phyloP scores from a whole-genome alignment of 306 rosid genomes.

The Vicia sativa region DNA sequence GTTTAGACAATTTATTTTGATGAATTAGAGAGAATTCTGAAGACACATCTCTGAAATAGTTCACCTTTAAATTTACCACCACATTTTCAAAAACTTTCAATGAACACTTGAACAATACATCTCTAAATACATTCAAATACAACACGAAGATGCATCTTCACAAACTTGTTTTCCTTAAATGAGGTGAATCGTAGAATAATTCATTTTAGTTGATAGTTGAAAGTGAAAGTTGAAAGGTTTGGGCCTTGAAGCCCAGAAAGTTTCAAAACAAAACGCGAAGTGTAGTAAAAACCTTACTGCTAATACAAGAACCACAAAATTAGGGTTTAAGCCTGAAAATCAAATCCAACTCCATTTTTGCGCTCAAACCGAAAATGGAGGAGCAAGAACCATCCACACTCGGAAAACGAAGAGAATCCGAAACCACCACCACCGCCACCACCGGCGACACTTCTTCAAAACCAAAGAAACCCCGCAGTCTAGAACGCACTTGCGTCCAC shows the following conservation, averaged over 20 bases:
- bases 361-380: slow-evolving; percentile 48
- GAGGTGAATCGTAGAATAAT: too few relatives aligned
- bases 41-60: too few relatives aligned
- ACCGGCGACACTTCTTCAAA: not conserved
- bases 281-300: not conserved
- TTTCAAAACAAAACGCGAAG: not conserved
- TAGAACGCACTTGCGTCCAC: slow-evolving; percentile 77
- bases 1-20: too few relatives aligned
- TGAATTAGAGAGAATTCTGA: too few relatives aligned
- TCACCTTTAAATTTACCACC: too few relatives aligned
- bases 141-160: too few relatives aligned
- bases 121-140: too few relatives aligned
- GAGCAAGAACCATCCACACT: slow-evolving; percentile 52
- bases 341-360: slow-evolving; percentile 6
- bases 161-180: too few relatives aligned
- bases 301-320: not conserved
- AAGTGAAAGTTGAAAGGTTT: not conserved
- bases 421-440: not conserved
- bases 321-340: slow-evolving; percentile 34
- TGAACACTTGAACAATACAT: too few relatives aligned
- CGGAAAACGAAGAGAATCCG: slow-evolving; percentile 55
- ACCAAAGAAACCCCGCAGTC: slow-evolving; percentile 46
- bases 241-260: not conserved
- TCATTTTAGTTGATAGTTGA: too few relatives aligned
- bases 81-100: too few relatives aligned